phyloP scores from a whole-genome alignment of 2,329 filamentous ascomycete species.

The Hirsutella rhossiliensis region DNA sequence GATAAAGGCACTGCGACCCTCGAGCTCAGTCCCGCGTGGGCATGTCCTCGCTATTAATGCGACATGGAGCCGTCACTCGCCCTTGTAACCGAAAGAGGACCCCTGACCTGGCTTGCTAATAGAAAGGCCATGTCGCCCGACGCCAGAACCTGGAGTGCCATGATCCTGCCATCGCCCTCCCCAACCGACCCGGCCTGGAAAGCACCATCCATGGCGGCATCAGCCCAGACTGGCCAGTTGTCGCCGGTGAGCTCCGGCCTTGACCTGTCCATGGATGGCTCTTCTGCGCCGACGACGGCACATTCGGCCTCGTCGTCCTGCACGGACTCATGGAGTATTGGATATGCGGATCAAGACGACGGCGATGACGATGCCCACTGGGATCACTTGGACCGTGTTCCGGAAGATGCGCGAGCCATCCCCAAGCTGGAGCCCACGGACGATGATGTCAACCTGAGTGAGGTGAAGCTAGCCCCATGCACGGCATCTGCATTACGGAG shows the following conservation, averaged over 20 bases:
- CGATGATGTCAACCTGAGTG: constrained; percentile 40
- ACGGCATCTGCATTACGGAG: constrained; percentile 6
- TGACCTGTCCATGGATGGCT: constrained; percentile 27
- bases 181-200: constrained; percentile 19
- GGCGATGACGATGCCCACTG: constrained; percentile 30
- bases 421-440: constrained; percentile 47
- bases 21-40: constrained; percentile 8
- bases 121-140: constrained; percentile 31
- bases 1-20: background rate
- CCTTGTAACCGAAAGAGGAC: constrained; percentile 28
- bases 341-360: constrained; percentile 25
- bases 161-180: constrained; percentile 19
- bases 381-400: constrained; percentile 38
- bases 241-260: constrained; percentile 41
- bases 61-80: constrained; percentile 34
- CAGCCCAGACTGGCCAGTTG: constrained; percentile 33
- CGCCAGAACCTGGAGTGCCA: constrained; percentile 18
- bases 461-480: constrained; percentile 31
- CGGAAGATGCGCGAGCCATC: constrained; percentile 31
- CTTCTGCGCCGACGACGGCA: constrained; percentile 27
- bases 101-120: constrained; percentile 32
- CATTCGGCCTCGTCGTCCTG: constrained; percentile 35
- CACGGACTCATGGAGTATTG: constrained; percentile 31
- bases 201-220: constrained; percentile 10
- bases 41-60: constrained; percentile 31